Evolutionary conservation across 176 grass and related monocot genomes (phyloP).

Genomic region (Rhynchospora tenuis): DNA sequence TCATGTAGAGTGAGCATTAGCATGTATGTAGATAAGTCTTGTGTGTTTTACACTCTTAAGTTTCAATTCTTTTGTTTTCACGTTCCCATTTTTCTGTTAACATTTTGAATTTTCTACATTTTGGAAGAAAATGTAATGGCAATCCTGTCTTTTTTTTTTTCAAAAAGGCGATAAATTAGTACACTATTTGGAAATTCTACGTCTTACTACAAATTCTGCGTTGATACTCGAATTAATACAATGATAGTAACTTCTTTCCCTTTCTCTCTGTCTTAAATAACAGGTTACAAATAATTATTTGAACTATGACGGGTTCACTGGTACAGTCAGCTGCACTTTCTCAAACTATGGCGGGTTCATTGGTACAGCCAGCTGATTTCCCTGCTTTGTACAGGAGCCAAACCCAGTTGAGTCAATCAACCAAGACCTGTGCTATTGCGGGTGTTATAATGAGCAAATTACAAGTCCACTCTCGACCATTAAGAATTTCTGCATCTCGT

Average conservation of each 20-base stretch:
- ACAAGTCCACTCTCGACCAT: constrained; percentile 27
- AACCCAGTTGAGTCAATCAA: constrained; percentile 20
- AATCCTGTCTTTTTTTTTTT: neutral
- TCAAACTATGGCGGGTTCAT: neutral
- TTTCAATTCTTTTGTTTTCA: neutral
- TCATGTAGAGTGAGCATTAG: neutral
- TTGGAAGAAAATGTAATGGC: neutral
- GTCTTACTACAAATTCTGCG: neutral
- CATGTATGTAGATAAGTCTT: neutral
- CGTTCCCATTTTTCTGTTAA: neutral
- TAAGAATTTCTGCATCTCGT: constrained; percentile 58
- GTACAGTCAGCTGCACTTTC: constrained; percentile 49
- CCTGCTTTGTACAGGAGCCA: constrained; percentile 34
- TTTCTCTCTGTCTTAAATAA: constrained; percentile 4
- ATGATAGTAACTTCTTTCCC: neutral
- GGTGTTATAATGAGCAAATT: constrained; percentile 45
- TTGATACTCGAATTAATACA: neutral
- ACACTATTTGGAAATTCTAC: neutral
- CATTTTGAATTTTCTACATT: neutral
- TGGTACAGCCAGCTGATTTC: constrained; percentile 58
- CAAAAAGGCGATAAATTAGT: neutral
- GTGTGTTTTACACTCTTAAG: neutral
- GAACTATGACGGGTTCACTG: constrained; percentile 63
- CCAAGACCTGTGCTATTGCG: constrained; percentile 16
- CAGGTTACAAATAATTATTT: neutral